phyloP scores from a whole-genome alignment of 225 moss, liverwort and hornwort species.

The Rhytidiadelphus loreus region DNA sequence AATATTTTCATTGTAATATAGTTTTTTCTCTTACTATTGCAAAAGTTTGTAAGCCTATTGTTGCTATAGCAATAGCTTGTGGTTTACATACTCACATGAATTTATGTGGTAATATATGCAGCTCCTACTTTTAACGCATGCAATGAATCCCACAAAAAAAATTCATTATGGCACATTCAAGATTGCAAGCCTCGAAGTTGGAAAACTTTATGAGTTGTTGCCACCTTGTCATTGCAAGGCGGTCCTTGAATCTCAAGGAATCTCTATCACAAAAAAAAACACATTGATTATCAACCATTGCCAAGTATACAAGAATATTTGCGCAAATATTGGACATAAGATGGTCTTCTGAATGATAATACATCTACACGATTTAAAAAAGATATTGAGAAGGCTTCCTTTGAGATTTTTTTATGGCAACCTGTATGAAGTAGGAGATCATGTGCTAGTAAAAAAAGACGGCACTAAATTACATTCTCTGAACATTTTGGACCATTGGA shows the following conservation, averaged over 20 bases:
- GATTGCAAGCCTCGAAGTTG: not conserved
- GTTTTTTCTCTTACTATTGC: rapidly evolving
- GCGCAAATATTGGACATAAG: not conserved
- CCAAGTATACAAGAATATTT: not conserved
- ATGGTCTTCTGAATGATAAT: not conserved
- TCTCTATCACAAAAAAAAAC: not conserved
- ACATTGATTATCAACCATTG: not conserved
- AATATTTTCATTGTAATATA: rapidly evolving
- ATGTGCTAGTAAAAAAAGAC: rapidly evolving
- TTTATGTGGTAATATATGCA: not conserved
- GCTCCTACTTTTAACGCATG: rapidly evolving
- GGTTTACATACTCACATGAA: not conserved
- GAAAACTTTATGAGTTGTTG: not conserved
- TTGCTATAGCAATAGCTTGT: not conserved
- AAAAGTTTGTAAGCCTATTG: rapidly evolving
- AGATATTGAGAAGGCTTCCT: not conserved
- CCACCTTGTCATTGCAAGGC: not conserved
- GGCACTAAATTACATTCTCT: too few species aligned
- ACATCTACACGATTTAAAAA: rapidly evolving
- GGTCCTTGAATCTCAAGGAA: not conserved
- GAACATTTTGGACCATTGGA: too few species aligned
- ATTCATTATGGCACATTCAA: not conserved
- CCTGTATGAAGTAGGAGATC: not conserved
- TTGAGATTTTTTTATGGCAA: not conserved
- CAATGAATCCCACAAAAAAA: not conserved